A percentile compares a stretch with the other conserved stretches of the same genome.
Conservation (phyloP, 148 eudicot species). For the Pouteria glomerata region DNA sequence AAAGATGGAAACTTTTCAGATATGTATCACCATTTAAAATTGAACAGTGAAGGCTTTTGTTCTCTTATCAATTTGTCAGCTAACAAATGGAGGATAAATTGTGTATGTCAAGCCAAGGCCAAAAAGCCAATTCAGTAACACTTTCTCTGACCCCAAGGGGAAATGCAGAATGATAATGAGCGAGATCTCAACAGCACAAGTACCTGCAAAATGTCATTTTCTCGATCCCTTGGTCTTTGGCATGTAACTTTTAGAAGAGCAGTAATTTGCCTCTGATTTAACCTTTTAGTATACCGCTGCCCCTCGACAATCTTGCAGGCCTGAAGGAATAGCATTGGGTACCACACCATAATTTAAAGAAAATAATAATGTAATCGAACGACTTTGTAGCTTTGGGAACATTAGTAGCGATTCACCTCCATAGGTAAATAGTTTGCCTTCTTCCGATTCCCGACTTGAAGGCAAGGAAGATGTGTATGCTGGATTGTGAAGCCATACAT, state of each 20-base stretch:
- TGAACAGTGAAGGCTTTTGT: neutral
- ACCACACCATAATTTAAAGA: conserved; percentile 2
- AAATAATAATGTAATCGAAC: neutral
- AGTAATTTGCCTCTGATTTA: conserved; percentile 74
- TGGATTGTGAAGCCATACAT: conserved; percentile 72
- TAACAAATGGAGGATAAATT: neutral
- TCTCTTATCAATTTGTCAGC: neutral
- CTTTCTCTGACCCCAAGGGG: neutral
- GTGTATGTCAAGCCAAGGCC: neutral
- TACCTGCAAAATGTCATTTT: conserved; percentile 71
- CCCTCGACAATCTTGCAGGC: conserved; percentile 84
- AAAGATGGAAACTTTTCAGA: neutral
- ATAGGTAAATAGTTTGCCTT: conserved; percentile 76
- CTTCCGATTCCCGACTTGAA: conserved; percentile 79
- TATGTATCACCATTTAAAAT: neutral
- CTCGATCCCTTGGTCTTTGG: conserved; percentile 72
- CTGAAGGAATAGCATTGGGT: conserved; percentile 26
- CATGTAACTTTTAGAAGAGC: conserved; percentile 63
- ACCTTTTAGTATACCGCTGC: conserved; percentile 61
- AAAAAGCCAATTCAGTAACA: neutral
- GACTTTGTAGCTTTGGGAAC: no score
- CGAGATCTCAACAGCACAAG: neutral
- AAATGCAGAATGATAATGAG: neutral
- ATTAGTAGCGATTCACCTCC: conserved; percentile 38
- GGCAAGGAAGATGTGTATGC: conserved; percentile 64